These are phyloP conservation scores for Claviceps sorghi DNA, from an alignment of 2,329 filamentous ascomycete genomes.

Conservation along the genomic window DNA sequence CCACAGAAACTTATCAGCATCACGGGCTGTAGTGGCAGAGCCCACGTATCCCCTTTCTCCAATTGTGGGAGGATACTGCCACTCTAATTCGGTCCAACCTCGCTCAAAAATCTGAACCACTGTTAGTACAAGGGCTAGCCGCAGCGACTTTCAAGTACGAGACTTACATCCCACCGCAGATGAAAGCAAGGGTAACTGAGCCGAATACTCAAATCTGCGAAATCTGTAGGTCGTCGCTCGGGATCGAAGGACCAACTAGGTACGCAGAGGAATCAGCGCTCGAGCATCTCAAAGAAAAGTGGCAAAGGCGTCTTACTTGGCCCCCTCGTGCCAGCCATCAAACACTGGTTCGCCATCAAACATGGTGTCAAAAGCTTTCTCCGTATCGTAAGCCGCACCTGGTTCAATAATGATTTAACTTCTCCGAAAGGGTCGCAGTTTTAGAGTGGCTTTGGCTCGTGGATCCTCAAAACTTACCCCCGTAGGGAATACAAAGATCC, in stretches of 20 bases:
- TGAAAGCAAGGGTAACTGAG: constrained; percentile 20
- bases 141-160: neutral
- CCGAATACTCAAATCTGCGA: constrained; percentile 15
- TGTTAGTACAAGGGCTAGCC: neutral
- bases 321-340: constrained; percentile 8
- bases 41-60: constrained; percentile 28
- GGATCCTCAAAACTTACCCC: constrained; percentile 12
- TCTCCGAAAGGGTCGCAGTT: neutral
- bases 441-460: neutral
- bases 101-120: constrained; percentile 22
- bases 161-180: constrained; percentile 22
- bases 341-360: constrained; percentile 15
- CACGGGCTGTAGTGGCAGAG: constrained; percentile 20
- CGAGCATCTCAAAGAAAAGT: neutral
- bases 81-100: constrained; percentile 24
- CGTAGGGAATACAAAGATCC: constrained; percentile 27
- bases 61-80: constrained; percentile 26
- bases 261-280: neutral
- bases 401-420: neutral
- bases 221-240: constrained; percentile 14
- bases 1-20: constrained; percentile 1
- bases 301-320: neutral
- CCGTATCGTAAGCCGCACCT: constrained; percentile 24
- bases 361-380: constrained; percentile 25
- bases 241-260: constrained; percentile 21